Evolutionary conservation across 257 asterid genomes (phyloP), one percentile per base, ranked within the genome.

Genomic region (Nicotiana obtusifolia): DNA sequence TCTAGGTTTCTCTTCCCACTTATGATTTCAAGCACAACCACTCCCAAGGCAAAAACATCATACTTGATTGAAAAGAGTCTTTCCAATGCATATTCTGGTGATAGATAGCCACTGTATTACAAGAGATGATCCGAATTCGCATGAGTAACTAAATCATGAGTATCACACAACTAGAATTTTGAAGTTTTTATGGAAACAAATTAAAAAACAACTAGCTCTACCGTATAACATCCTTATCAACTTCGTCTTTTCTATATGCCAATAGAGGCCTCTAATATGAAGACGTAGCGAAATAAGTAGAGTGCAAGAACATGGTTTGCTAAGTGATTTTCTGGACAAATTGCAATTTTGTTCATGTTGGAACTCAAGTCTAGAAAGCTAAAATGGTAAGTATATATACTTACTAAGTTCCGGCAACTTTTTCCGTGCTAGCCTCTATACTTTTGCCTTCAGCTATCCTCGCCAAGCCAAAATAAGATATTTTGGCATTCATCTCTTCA

Each of bases 41-140:
- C 84, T 0, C 87, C 87, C 30, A 84, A 84, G 44, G 82, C 77
- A 30, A 76, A 84, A 22, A 84, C 87, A 76, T 84, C 87, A 0
- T 84, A 76, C 73, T 84, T 84, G 19, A 75, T 67, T 20, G 87
- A 84, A 79, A 81, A 81, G 0, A 81, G 26, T 7, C 87, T 82
- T 56, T 81, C 82, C 7, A 57, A 3, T 53, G 87, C 87, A 76
- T 81, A 81, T 76, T 84, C 82, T 6, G 87, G 87, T 28, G 87
- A 56, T 54, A 84, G 73, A 80, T 84, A 84, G 13, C 86, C 84
- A 49, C 86, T 84, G 52, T 53, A 57, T 17, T 17, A 30, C 33
- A 20, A 65, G 44, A 80, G 10, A 33, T 4, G 37, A 10, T 22
- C 69, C 6, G 6, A 65, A 20, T 0, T 11, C 2, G 4, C 8